Base-by-base conservation (phyloP, 2,329 filamentous ascomycete genomes). In the Fusarium oligoseptatum region DNA sequence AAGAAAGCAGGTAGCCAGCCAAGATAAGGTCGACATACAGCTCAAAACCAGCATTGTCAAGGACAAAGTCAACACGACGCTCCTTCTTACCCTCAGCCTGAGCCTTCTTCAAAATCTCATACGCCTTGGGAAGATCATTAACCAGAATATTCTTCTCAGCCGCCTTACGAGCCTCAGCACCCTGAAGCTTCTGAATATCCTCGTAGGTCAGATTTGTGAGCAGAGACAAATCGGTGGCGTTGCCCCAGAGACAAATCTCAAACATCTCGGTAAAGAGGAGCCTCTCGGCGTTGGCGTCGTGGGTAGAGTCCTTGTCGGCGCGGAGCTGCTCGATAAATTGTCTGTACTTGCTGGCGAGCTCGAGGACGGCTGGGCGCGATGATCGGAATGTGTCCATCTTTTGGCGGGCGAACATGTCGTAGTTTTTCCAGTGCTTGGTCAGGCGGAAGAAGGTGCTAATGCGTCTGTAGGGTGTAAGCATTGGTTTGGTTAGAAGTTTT, bases 41-140 rank as follows among this genome's bases (percentile, higher is more conserved):
- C 86, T 99, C 97, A 80, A 99, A 99, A 7, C 97, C 97, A 22
- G 97, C 95, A 78, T 99, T 99, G 83, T 99, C 97, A 6, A 99
- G 92, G 3, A 99, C 93, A 74, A 99, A 96, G 79, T 99, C 97
- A 3, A 99, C 93, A 17, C 94, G 89, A 41, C 95, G 90, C 75
- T 95, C 92, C 70, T 88, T 86, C 80, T 91, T 90, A 32, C 89
- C 89, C 36, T 89, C 87, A 24, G 87, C 87, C 75, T 93, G 90
- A 0, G 92, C 93, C 70, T 89, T 87, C 65, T 88, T 90, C 24
- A 97, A 87, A 0, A 90, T 83, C 9, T 90, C 85, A 82, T 97
- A 98, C 0, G 94, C 93, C 11, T 87, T 85, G 12, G 88, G 88
- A 7, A 98, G 88, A 81, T 99, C 93, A 81, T 98, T 98, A 79